These are phyloP conservation scores for Fragaria nilgerrensis DNA, from an alignment of 306 rosid species.

Conservation along the genomic window DNA sequence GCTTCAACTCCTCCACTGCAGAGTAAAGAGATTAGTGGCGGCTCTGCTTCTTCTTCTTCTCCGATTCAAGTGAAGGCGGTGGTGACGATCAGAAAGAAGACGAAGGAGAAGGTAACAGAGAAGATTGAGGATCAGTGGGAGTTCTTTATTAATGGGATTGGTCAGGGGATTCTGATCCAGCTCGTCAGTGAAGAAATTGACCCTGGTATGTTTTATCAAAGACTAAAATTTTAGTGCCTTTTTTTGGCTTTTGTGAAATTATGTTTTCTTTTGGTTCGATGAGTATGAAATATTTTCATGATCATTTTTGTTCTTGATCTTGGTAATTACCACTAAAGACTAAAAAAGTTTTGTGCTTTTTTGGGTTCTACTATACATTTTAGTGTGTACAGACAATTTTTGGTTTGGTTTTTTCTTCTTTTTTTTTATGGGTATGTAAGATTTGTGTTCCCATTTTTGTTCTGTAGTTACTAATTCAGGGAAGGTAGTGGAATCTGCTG, in stretches of 20 bases:
- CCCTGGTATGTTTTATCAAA: constrained; percentile 42
- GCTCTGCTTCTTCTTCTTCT: constrained; percentile 26
- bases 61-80: constrained; percentile 57
- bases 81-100: constrained; percentile 70
- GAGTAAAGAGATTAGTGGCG: constrained; percentile 31
- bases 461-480: constrained; percentile 63
- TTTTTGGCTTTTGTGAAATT: neutral
- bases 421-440: neutral
- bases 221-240: neutral
- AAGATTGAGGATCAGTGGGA: constrained; percentile 79
- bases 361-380: neutral
- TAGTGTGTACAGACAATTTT: neutral
- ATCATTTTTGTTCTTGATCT: neutral
- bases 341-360: neutral
- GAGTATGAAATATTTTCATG: neutral
- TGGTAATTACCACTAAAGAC: neutral
- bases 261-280: neutral
- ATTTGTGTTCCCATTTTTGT: neutral
- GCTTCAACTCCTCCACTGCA: constrained; percentile 25
- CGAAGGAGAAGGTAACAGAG: constrained; percentile 61
- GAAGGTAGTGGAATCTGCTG: constrained; percentile 49
- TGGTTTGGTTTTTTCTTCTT: neutral
- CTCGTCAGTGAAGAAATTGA: constrained; percentile 71
- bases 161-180: constrained; percentile 76
- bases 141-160: constrained; percentile 64